A percentile compares a stretch with the other conserved stretches of the same genome.
phyloP scores from a whole-genome alignment of 1,284 basidiomycete genomes.

The Sporisorium iseilematis-ciliati region DNA sequence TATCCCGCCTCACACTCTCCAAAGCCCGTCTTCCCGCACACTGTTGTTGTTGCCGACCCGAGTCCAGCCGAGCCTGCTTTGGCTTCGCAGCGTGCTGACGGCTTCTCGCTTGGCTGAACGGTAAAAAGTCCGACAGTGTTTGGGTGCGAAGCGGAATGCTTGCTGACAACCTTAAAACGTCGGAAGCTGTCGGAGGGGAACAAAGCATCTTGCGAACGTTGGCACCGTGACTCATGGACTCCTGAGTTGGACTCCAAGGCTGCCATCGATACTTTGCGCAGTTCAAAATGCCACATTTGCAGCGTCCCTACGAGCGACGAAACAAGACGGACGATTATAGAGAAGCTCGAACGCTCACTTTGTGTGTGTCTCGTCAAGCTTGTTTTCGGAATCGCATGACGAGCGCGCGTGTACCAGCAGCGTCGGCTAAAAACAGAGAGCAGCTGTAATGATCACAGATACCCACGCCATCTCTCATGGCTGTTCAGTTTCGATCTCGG shows the following conservation, averaged over 20 bases:
- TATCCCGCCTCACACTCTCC: too few species aligned
- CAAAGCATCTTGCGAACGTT: too few species aligned
- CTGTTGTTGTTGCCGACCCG: neutral
- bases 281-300: neutral
- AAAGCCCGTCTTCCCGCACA: too few species aligned
- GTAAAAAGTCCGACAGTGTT: neutral
- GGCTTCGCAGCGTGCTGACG: neutral
- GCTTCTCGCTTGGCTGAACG: neutral
- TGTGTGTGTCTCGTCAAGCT: constrained; percentile 3
- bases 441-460: neutral
- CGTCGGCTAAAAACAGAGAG: neutral
- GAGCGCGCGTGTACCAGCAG: neutral
- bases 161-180: neutral
- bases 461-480: neutral
- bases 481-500: constrained; percentile 10
- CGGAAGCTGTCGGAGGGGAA: too few species aligned
- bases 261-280: neutral
- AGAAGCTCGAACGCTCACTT: too few species aligned
- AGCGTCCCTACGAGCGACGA: too few species aligned
- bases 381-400: neutral
- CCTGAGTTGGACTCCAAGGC: too few species aligned
- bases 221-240: too few species aligned
- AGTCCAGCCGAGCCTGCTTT: constrained; percentile 3
- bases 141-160: neutral
- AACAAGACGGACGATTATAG: too few species aligned